Conservation (phyloP, 495 filamentous ascomycete species). For the Penicillium canariense region DNA sequence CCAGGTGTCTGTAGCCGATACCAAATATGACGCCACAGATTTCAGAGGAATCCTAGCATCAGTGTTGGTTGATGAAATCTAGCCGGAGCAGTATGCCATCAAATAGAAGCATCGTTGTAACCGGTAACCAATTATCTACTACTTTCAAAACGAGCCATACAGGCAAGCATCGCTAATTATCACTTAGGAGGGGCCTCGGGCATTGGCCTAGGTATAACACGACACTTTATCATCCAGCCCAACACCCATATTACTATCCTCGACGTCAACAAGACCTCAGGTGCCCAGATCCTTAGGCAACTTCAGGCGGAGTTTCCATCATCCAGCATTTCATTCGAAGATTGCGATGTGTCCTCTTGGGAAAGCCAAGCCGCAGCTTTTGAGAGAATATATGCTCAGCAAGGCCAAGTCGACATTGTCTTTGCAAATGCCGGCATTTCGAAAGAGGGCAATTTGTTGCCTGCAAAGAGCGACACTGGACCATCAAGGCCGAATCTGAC, state of each 20-base stretch:
- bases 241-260: slow-evolving; percentile 47
- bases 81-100: slow-evolving; percentile 13
- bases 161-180: not conserved
- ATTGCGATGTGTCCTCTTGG: slow-evolving; percentile 50
- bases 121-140: slow-evolving; percentile 17
- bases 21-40: not conserved
- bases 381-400: slow-evolving; percentile 34
- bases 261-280: slow-evolving; percentile 45
- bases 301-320: slow-evolving; percentile 36
- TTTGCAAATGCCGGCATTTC: slow-evolving; percentile 57
- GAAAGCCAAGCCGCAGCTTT: slow-evolving; percentile 45
- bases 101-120: slow-evolving; percentile 26
- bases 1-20: not conserved
- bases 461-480: slow-evolving; percentile 17
- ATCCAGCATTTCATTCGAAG: slow-evolving; percentile 38
- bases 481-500: slow-evolving; percentile 40
- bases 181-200: slow-evolving; percentile 50
- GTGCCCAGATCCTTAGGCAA: slow-evolving; percentile 26
- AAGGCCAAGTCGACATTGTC: slow-evolving; percentile 47
- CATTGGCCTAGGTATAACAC: slow-evolving; percentile 50
- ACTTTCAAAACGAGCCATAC: not conserved
- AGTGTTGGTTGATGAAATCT: not conserved
- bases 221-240: slow-evolving; percentile 45
- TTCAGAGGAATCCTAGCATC: not conserved
- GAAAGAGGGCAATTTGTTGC: slow-evolving; percentile 40